Conservation (phyloP, 2,329 filamentous ascomycete genomes). For the Atkinsonella hypoxylon region DNA sequence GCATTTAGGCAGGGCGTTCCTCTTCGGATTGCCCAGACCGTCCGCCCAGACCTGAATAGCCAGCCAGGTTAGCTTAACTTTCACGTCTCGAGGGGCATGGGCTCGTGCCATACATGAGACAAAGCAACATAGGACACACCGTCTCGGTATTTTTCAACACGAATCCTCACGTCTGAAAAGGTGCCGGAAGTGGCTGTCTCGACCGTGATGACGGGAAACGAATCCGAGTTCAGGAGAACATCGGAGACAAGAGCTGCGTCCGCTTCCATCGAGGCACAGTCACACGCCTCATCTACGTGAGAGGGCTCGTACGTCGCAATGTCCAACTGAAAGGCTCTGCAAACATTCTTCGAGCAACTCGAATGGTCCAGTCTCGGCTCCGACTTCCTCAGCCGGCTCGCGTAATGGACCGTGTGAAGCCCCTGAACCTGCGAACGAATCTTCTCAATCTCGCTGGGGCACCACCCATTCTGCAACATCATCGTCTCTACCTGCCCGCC, state of each 20-base stretch:
- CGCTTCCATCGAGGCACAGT: constrained; percentile 12
- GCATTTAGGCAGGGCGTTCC: constrained; percentile 20
- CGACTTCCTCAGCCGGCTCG: constrained; percentile 11
- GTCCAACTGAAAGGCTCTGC: constrained; percentile 20
- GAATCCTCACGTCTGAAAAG: constrained; percentile 8
- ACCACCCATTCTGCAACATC: constrained; percentile 21
- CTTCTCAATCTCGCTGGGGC: constrained; percentile 19
- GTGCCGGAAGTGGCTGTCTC: constrained; percentile 1
- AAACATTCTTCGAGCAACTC: constrained; percentile 14
- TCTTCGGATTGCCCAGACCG: constrained; percentile 19
- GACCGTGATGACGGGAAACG: constrained; percentile 12
- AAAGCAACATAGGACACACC: constrained; percentile 20
- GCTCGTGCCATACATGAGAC: constrained; percentile 16
- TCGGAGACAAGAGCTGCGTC: constrained; percentile 9
- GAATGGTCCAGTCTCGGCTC: constrained; percentile 12
- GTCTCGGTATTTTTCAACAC: constrained; percentile 13
- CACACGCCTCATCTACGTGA: constrained; percentile 13
- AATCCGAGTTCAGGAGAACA: constrained; percentile 9
- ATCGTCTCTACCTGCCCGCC: constrained; percentile 11
- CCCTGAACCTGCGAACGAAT: constrained; percentile 13
- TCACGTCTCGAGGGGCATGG: not conserved
- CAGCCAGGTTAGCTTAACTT: not conserved
- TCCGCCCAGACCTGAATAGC: constrained; percentile 22
- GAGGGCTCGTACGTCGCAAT: constrained; percentile 14
- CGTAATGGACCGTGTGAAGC: constrained; percentile 14